Conservation (phyloP, 2,329 filamentous ascomycete genomes). For the Ilyonectria sp. region DNA sequence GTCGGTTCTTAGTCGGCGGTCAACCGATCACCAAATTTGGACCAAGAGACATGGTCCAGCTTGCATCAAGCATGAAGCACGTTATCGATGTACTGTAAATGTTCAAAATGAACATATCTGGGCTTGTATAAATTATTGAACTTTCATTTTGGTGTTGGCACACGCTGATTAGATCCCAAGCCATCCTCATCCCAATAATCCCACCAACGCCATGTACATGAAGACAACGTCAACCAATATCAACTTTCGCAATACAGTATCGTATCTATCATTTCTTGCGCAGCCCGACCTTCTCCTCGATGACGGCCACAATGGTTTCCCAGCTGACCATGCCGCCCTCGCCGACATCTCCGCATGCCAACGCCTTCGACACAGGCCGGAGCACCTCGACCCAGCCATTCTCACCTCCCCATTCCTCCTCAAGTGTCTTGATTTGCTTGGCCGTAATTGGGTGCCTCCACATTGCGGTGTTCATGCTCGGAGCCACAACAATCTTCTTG, state of each 20-base stretch:
- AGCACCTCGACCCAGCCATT: slow-evolving; percentile 75
- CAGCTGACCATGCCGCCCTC: slow-evolving; percentile 88
- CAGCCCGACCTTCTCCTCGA: slow-evolving; percentile 67
- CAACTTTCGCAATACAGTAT: neutral
- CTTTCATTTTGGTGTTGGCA: slow-evolving; percentile 13
- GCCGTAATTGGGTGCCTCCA: slow-evolving; percentile 87
- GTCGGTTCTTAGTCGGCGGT: neutral
- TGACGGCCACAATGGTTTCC: slow-evolving; percentile 78
- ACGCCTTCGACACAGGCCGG: slow-evolving; percentile 79
- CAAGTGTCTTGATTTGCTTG: slow-evolving; percentile 78
- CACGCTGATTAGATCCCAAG: slow-evolving; percentile 3
- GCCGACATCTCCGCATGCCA: slow-evolving; percentile 90
- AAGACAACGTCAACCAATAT: neutral
- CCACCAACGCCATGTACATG: slow-evolving; percentile 18
- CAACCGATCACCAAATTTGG: neutral
- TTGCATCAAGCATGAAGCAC: neutral
- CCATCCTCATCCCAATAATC: neutral
- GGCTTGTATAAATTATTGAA: neutral
- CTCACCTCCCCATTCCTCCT: slow-evolving; percentile 79
- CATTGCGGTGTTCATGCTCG: slow-evolving; percentile 93
- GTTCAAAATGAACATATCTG: neutral
- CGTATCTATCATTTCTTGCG: slow-evolving; percentile 5
- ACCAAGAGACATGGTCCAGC: neutral
- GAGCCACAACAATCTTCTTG: slow-evolving; percentile 82
- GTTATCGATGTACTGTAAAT: neutral